Conservation (phyloP, 2,329 filamentous ascomycete genomes). For the Cercospora brassicicola region DNA sequence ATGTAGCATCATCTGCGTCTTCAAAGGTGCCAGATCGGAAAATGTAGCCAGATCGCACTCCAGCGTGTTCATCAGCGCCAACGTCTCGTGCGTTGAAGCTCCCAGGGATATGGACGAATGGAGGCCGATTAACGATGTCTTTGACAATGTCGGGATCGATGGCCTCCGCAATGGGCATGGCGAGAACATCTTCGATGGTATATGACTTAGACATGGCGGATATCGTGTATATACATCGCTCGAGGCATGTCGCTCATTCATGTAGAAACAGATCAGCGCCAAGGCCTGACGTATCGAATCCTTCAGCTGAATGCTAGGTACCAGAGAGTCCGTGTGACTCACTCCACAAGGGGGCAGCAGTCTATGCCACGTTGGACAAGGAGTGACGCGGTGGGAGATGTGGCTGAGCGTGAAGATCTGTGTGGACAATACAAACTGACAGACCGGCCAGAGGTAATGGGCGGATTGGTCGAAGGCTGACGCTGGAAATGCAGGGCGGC, state of each 20-base stretch:
- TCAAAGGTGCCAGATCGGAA: background rate
- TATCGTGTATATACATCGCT: background rate
- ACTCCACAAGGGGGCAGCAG: background rate
- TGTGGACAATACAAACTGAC: background rate
- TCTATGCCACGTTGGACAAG: background rate
- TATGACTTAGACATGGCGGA: background rate
- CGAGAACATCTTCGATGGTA: background rate
- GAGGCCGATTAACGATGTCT: constrained; percentile 4
- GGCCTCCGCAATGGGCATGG: background rate
- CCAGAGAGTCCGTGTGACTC: background rate
- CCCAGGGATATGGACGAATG: constrained; percentile 10
- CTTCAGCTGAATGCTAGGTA: background rate
- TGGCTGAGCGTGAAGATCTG: background rate
- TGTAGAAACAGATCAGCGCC: background rate
- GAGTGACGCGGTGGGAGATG: background rate
- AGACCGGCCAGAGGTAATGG: background rate
- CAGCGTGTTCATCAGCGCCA: background rate
- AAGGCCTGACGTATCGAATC: background rate
- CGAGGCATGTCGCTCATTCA: background rate
- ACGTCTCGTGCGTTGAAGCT: constrained; percentile 14
- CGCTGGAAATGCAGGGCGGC: background rate
- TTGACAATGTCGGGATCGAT: constrained; percentile 2
- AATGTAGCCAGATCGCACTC: background rate
- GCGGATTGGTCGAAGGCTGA: background rate
- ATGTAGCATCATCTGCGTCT: background rate